Conservation (phyloP, 805 yeast species). For the Kregervanrija delftensis region DNA sequence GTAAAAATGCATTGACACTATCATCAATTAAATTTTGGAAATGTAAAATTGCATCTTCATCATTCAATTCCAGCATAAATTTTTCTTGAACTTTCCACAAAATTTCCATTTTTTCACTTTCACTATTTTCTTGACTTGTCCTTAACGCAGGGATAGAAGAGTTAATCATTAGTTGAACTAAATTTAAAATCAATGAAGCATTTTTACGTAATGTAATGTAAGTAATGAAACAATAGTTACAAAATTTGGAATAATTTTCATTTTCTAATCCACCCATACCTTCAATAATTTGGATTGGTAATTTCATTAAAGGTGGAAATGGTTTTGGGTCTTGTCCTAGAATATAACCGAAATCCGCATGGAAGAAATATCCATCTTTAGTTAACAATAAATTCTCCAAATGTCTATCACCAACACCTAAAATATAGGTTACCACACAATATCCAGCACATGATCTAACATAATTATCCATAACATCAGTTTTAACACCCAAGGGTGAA, state of each 20-base stretch:
- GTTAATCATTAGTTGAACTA: conserved; percentile 90
- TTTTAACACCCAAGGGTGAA: conserved; percentile 41
- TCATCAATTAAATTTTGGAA: conserved; percentile 92
- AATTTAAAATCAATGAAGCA: conserved; percentile 80
- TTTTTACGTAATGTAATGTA: conserved; percentile 85
- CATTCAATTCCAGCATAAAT: conserved; percentile 87
- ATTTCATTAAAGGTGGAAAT: conserved; percentile 95
- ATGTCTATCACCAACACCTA: conserved; percentile 98
- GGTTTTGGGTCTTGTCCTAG: conserved; percentile 97
- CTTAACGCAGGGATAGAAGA: conserved; percentile 88
- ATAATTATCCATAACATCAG: conserved; percentile 84
- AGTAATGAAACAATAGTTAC: conserved; percentile 91
- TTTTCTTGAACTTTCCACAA: conserved; percentile 90
- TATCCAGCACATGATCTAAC: conserved; percentile 96
- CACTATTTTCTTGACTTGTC: conserved; percentile 27
- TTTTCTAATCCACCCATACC: conserved; percentile 95
- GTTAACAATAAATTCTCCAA: conserved; percentile 78
- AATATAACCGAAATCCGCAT: conserved; percentile 96
- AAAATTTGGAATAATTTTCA: conserved; percentile 77
- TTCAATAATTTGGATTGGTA: conserved; percentile 93
- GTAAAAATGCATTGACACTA: conserved; percentile 87
- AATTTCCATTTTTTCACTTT: conserved; percentile 75
- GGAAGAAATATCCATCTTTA: conserved; percentile 85
- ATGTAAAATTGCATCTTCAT: conserved; percentile 91
- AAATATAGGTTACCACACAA: conserved; percentile 87